phyloP scores from a whole-genome alignment of 164 flowering plant species.

The Magnolia kwangsiensis region DNA sequence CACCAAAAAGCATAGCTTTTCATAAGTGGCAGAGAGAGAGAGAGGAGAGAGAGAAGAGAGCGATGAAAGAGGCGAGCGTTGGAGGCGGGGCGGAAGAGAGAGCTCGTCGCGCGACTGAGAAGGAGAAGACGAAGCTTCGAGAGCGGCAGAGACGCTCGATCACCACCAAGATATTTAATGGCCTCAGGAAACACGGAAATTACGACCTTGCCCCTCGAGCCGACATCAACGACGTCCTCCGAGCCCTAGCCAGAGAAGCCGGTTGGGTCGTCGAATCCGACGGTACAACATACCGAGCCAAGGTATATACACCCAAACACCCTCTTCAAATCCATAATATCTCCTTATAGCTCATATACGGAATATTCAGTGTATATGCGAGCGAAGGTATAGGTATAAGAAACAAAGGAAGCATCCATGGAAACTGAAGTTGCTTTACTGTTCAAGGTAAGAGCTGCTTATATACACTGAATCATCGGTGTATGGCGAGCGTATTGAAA shows the following conservation, averaged over 20 bases:
- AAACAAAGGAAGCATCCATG: too few relatives aligned
- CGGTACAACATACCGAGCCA: slow-evolving; percentile 54
- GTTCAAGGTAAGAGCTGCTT: not conserved
- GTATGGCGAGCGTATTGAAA: not conserved
- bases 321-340: not conserved
- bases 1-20: not conserved
- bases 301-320: not conserved
- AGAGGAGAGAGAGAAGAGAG: not conserved
- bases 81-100: not conserved
- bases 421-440: not conserved
- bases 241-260: slow-evolving; percentile 45
- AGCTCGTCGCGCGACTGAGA: slow-evolving; percentile 37
- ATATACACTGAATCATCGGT: not conserved
- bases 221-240: slow-evolving; percentile 62
- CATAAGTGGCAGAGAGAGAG: not conserved
- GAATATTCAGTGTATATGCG: too few relatives aligned
- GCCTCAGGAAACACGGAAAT: slow-evolving; percentile 48
- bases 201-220: slow-evolving; percentile 46
- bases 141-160: slow-evolving; percentile 54
- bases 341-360: not conserved
- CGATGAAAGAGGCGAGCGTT: not conserved
- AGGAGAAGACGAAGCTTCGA: slow-evolving; percentile 49
- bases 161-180: slow-evolving; percentile 51
- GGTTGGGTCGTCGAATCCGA: slow-evolving; percentile 56
- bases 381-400: too few relatives aligned